These are phyloP conservation scores for Zygotorulaspora mrakii DNA, from an alignment of 1,139 yeast genomes.

Conservation along the genomic window DNA sequence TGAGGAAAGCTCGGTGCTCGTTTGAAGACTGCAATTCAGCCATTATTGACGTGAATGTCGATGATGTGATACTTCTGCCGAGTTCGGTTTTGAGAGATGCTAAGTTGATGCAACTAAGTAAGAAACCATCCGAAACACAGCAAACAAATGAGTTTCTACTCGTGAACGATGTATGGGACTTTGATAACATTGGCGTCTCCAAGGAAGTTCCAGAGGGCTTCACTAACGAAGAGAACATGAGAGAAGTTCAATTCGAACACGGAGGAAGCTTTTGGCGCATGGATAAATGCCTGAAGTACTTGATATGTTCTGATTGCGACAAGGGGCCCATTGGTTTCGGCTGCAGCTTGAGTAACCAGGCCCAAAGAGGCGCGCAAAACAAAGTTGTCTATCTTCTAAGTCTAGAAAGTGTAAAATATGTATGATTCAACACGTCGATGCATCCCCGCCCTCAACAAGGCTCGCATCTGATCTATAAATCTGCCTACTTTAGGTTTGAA, in stretches of 20 bases:
- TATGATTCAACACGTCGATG: no score
- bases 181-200: conserved; percentile 74
- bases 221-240: conserved; percentile 1
- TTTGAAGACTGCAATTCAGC: conserved; percentile 27
- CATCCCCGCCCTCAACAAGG: no score
- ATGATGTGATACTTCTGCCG: conserved; percentile 16
- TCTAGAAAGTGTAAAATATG: conserved; percentile 17
- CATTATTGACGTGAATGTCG: conserved; percentile 19
- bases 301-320: conserved; percentile 72
- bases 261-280: conserved; percentile 21
- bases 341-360: conserved; percentile 44
- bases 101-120: conserved; percentile 16
- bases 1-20: conserved; percentile 26
- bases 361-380: conserved; percentile 23
- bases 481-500: neutral
- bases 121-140: neutral
- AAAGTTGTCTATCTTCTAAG: conserved; percentile 22
- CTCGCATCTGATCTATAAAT: no score
- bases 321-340: conserved; percentile 63
- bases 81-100: conserved; percentile 17
- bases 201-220: conserved; percentile 39
- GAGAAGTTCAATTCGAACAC: conserved; percentile 6
- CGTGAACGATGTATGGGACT: conserved; percentile 65
- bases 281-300: conserved; percentile 45
- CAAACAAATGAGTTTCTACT: conserved; percentile 35